Percentiles rank a stretch among this genome's conserved stretches.
Conservation (phyloP, 768 basidiomycete species). For the Serendipita sp. region DNA sequence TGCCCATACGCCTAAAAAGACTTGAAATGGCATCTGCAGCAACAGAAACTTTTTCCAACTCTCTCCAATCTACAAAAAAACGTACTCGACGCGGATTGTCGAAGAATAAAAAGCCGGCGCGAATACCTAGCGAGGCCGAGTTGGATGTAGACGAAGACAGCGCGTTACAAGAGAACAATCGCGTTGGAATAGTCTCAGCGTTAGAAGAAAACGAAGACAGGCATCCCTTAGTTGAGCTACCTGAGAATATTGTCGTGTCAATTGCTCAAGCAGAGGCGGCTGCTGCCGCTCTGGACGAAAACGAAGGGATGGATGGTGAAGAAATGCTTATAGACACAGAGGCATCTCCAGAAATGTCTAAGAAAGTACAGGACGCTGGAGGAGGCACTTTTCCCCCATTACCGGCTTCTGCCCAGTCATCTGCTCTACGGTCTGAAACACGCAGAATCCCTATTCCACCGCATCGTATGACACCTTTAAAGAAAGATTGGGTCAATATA, state of each 20-base stretch:
- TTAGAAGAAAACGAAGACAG: conserved; percentile 6
- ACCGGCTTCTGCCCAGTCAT: conserved; percentile 34
- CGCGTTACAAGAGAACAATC: neutral
- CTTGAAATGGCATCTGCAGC: neutral
- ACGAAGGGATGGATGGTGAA: conserved; percentile 17
- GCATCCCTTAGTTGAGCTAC: neutral
- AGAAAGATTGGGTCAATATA: conserved; percentile 90
- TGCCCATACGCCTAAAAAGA: neutral
- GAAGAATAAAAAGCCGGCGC: conserved; percentile 8
- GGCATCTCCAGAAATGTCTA: conserved; percentile 8
- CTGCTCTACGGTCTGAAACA: conserved; percentile 62
- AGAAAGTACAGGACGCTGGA: conserved; percentile 41
- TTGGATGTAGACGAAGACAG: conserved; percentile 6
- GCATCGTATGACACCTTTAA: conserved; percentile 92
- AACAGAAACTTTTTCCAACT: neutral
- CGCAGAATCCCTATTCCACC: conserved; percentile 84
- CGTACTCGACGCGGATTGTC: conserved; percentile 1
- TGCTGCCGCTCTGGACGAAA: conserved; percentile 11
- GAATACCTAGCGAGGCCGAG: conserved; percentile 6
- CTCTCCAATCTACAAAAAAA: neutral
- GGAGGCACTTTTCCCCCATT: conserved; percentile 28
- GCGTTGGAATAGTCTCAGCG: conserved; percentile 5
- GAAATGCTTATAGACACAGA: conserved; percentile 17
- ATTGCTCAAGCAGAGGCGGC: conserved; percentile 1
- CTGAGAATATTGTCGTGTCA: neutral